A percentile compares a stretch with the other conserved stretches of the same genome.
phyloP scores from a whole-genome alignment of 768 basidiomycete species.

The Leccinellum albellum region DNA sequence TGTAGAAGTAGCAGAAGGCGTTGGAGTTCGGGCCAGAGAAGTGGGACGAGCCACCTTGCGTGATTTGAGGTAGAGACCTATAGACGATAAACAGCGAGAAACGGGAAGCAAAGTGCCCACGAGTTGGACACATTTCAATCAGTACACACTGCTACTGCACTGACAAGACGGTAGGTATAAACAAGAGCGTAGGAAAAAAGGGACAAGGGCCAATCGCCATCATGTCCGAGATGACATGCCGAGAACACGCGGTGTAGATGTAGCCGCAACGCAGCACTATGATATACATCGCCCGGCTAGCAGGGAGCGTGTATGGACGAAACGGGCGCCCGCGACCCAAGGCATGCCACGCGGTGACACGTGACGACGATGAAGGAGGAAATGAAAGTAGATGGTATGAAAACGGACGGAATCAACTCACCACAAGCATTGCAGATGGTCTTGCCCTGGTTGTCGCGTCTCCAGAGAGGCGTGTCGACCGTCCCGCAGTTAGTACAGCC shows the following conservation, averaged over 20 bases:
- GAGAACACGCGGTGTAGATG: constrained; percentile 33
- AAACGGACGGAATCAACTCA: constrained; percentile 44
- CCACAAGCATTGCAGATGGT: constrained; percentile 89
- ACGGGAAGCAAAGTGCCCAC: constrained; percentile 33
- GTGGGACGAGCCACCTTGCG: constrained; percentile 72
- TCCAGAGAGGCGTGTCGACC: constrained; percentile 79
- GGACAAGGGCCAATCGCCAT: constrained; percentile 33
- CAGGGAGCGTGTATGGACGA: constrained; percentile 22
- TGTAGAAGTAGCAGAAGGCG: constrained; percentile 31
- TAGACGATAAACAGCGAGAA: constrained; percentile 31
- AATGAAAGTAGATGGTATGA: constrained; percentile 34
- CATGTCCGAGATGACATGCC: constrained; percentile 33
- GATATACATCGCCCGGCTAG: constrained; percentile 33
- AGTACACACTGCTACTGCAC: constrained; percentile 35
- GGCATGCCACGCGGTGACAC: constrained; percentile 33
- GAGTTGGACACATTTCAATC: constrained; percentile 40
- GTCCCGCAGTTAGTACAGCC: constrained; percentile 73
- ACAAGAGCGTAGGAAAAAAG: constrained; percentile 31
- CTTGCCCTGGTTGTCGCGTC: constrained; percentile 76
- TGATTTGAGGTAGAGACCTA: constrained; percentile 85
- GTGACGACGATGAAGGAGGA: constrained; percentile 35
- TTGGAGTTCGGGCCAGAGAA: constrained; percentile 45
- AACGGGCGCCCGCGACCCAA: constrained; percentile 34
- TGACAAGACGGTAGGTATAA: constrained; percentile 31
- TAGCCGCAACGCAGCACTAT: constrained; percentile 31